A percentile compares a stretch with the other conserved stretches of the same genome.
Evolutionary conservation across 768 basidiomycete species (phyloP).

Genomic region (Zangia roseola): DNA sequence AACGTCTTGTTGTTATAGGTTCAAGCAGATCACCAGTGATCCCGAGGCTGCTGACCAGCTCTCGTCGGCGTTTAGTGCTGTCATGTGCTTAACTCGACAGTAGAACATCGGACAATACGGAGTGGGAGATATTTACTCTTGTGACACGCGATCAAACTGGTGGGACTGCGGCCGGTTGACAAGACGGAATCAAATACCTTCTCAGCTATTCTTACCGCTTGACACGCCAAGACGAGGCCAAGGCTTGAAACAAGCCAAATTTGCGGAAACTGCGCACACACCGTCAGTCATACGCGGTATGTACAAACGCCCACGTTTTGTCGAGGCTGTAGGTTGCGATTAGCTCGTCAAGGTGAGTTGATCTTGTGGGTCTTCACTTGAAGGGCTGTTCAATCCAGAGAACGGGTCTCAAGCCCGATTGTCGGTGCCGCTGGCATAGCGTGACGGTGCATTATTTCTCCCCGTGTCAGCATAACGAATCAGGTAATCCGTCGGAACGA

Average conservation of each 20-base stretch:
- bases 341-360: neutral
- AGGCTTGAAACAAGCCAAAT: neutral
- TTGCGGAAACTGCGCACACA: slow-evolving; percentile 1
- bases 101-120: neutral
- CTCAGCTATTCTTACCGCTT: slow-evolving; percentile 7
- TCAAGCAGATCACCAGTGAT: too few species aligned
- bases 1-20: neutral
- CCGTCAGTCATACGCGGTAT: neutral
- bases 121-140: neutral
- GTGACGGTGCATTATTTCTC: neutral
- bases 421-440: slow-evolving; percentile 10
- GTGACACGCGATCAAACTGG: neutral
- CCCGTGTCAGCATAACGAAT: slow-evolving; percentile 6
- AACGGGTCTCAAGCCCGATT: slow-evolving; percentile 6
- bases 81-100: neutral
- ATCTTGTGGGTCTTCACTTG: neutral
- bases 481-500: slow-evolving; percentile 7
- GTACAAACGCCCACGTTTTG: neutral
- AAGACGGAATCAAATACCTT: neutral
- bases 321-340: neutral
- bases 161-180: neutral
- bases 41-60: too few species aligned
- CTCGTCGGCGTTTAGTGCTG: too few species aligned
- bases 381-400: neutral
- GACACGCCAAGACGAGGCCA: slow-evolving; percentile 2